Percentiles rank a stretch among this genome's conserved stretches.
Evolutionary conservation across 306 rosid species (phyloP).

Genomic region (Chamaecrista fasciculata): DNA sequence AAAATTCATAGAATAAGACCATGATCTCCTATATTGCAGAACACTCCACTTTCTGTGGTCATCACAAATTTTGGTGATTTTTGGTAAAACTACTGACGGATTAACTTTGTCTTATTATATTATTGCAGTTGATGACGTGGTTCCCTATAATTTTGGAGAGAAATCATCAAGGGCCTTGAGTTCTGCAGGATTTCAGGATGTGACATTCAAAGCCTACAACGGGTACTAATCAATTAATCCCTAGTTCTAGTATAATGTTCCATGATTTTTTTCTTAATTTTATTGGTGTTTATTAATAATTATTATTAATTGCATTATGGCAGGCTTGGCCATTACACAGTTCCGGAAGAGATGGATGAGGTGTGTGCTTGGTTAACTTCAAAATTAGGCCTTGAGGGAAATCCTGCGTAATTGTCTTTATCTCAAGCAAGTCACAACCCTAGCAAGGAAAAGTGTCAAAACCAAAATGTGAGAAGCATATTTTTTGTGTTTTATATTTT

Average conservation of each 20-base stretch:
- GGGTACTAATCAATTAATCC: slow-evolving; percentile 45
- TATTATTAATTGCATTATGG: not conserved
- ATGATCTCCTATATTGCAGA: slow-evolving; percentile 1
- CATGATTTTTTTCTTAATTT: not conserved
- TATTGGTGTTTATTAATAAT: not conserved
- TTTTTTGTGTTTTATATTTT: not conserved
- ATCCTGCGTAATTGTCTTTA: slow-evolving; percentile 31
- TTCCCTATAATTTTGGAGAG: slow-evolving; percentile 73
- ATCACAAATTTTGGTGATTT: slow-evolving; percentile 13
- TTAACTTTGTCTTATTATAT: not conserved
- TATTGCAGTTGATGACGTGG: slow-evolving; percentile 80
- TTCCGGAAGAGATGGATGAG: slow-evolving; percentile 90
- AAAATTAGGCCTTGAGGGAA: slow-evolving; percentile 72
- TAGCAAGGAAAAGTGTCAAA: slow-evolving; percentile 3
- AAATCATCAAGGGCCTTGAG: slow-evolving; percentile 56
- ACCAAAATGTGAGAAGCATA: not conserved
- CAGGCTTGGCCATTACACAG: slow-evolving; percentile 90
- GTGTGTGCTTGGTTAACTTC: slow-evolving; percentile 74
- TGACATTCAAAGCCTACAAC: slow-evolving; percentile 64
- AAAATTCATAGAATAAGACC: not conserved
- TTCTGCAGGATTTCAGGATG: slow-evolving; percentile 68
- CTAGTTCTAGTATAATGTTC: not conserved
- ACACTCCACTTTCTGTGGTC: not conserved
- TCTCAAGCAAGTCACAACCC: not conserved
- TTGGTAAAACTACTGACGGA: not conserved